A percentile compares a stretch with the other conserved stretches of the same genome.
Conservation (phyloP, 345 rosid species). For the Ailanthus altissimus region DNA sequence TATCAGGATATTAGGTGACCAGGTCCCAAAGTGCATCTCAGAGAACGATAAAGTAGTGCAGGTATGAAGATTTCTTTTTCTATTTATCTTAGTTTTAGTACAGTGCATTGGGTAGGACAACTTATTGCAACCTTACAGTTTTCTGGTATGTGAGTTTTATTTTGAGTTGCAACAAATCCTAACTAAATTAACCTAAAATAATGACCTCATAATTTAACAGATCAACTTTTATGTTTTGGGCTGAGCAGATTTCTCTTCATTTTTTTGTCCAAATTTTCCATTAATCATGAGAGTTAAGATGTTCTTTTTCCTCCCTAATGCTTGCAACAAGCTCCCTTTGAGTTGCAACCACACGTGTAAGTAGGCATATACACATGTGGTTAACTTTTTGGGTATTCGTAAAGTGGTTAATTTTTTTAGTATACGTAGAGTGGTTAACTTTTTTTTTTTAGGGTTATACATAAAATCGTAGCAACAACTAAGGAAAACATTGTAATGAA, state of each 20-base stretch:
- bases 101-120: not conserved
- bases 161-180: not conserved
- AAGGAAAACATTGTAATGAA: not conserved
- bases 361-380: not conserved
- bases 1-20: constrained; percentile 58
- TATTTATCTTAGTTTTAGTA: constrained; percentile 12
- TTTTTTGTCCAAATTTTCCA: not conserved
- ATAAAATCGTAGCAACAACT: not conserved
- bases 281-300: not conserved
- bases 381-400: not conserved
- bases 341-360: too few species aligned
- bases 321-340: not conserved
- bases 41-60: constrained; percentile 83
- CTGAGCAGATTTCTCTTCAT: not conserved
- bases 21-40: constrained; percentile 62
- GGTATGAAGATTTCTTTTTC: constrained; percentile 40
- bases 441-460: not conserved
- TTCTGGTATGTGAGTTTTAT: not conserved
- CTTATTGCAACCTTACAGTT: not conserved
- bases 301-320: not conserved
- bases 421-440: too few species aligned
- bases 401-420: not conserved
- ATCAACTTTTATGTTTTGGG: not conserved
- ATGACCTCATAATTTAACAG: not conserved
- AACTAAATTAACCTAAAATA: not conserved